phyloP scores from a whole-genome alignment of 2,329 filamentous ascomycete species.

The Alternaria incomplexa region DNA sequence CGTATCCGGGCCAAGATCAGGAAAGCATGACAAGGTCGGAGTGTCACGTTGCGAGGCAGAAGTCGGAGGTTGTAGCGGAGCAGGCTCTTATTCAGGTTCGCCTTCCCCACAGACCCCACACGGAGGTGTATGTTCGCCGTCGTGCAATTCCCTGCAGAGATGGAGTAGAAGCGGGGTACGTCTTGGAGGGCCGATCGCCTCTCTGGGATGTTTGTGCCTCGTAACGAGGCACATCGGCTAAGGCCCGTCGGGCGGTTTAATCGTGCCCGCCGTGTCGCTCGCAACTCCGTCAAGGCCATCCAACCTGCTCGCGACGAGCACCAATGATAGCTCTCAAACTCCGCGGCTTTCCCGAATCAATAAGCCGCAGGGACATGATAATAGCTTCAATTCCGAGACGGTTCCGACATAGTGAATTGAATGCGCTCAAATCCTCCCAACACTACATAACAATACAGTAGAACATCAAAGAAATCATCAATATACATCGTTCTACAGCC shows the following conservation, averaged over 20 bases:
- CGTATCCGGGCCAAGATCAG: background rate
- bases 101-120: background rate
- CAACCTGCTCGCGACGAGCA: constrained; percentile 10
- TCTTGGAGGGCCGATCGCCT: background rate
- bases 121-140: background rate
- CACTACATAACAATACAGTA: background rate
- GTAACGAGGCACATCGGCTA: constrained; percentile 24
- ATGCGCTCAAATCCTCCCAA: background rate
- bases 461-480: background rate
- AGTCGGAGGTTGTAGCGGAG: background rate
- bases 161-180: constrained; percentile 20
- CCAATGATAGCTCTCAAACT: constrained; percentile 7
- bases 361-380: background rate
- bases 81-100: background rate
- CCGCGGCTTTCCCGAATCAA: constrained; percentile 2
- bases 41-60: constrained; percentile 7
- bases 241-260: background rate
- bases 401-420: constrained; percentile 2
- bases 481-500: background rate
- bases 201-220: constrained; percentile 14
- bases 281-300: background rate
- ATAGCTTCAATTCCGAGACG: background rate
- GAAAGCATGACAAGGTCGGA: background rate
- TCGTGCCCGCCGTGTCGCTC: background rate
- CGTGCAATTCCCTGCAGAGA: background rate